Evolutionary conservation across 2,329 filamentous ascomycete genomes (phyloP).

Genomic region (Cladosporium sp.): DNA sequence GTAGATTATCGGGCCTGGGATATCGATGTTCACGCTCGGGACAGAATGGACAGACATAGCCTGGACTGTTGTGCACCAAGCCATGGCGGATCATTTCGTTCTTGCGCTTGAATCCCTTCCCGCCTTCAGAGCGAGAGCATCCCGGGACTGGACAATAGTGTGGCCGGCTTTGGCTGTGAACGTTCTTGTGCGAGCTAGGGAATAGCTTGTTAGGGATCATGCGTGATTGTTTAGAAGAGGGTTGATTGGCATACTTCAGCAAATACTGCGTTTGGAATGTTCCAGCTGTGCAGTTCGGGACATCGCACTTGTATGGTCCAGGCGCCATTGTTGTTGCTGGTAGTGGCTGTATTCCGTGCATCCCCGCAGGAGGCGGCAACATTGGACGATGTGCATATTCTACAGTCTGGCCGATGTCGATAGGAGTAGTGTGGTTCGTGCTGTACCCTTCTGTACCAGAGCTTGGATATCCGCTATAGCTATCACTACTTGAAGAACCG

Average conservation of each 20-base stretch:
- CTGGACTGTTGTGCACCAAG: conserved; percentile 87
- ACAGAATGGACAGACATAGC: conserved; percentile 95
- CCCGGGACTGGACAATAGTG: conserved; percentile 59
- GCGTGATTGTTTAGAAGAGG: not conserved
- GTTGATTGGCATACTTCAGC: conserved; percentile 54
- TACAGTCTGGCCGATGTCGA: conserved; percentile 27
- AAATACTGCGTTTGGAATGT: conserved; percentile 76
- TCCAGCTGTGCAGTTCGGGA: conserved; percentile 62
- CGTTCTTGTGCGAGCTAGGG: conserved; percentile 64
- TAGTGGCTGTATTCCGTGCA: conserved; percentile 15
- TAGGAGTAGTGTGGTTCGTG: conserved; percentile 33
- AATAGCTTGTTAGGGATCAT: not conserved
- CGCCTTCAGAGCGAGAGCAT: conserved; percentile 57
- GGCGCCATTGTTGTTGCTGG: conserved; percentile 24
- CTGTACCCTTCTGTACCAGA: conserved; percentile 32
- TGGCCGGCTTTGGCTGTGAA: conserved; percentile 59
- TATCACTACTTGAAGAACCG: conserved; percentile 29
- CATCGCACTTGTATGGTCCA: conserved; percentile 56
- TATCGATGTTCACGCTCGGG: conserved; percentile 91
- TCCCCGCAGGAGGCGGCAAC: conserved; percentile 33
- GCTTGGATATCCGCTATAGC: conserved; percentile 23
- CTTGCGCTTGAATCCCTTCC: conserved; percentile 64
- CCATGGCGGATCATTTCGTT: conserved; percentile 73
- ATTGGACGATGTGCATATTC: conserved; percentile 26
- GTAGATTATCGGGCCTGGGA: conserved; percentile 89